Evolutionary conservation across 2,329 filamentous ascomycete genomes (phyloP).

Genomic region (Paramyrothecium roridum): DNA sequence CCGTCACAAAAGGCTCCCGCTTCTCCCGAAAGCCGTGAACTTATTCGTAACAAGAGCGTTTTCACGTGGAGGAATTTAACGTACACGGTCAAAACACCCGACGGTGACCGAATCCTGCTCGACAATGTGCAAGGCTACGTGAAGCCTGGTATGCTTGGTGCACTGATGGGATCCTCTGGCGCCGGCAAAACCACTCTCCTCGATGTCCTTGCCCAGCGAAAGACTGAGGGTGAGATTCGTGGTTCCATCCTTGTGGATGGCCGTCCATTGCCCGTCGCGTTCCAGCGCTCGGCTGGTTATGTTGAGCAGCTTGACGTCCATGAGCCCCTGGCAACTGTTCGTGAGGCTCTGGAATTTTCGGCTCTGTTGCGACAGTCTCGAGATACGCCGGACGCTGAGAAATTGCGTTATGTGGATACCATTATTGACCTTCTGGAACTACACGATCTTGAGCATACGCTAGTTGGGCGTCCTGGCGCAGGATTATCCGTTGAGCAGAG

Average conservation of each 20-base stretch:
- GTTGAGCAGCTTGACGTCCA: background rate
- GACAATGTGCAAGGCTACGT: background rate
- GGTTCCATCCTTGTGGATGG: background rate
- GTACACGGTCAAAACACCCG: background rate
- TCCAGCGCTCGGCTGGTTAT: background rate
- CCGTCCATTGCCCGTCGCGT: background rate
- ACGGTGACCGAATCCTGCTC: background rate
- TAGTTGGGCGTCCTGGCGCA: background rate
- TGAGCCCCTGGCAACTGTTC: background rate
- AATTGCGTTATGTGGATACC: background rate
- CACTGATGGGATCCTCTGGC: background rate
- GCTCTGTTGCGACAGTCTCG: background rate
- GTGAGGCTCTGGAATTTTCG: background rate
- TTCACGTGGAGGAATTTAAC: background rate
- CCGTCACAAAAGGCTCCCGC: background rate
- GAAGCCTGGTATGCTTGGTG: background rate
- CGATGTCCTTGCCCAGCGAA: background rate
- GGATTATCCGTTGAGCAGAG: constrained; percentile 13
- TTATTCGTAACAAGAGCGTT: background rate
- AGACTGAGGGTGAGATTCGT: background rate
- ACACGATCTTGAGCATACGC: background rate
- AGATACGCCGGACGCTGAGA: background rate
- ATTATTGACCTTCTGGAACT: background rate
- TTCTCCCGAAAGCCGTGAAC: background rate
- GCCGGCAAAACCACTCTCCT: background rate